Evolutionary conservation across 192 early-diverging fungal genomes (phyloP), one percentile per base, ranked within the genome.

Genomic region (Coemansia sp.): DNA sequence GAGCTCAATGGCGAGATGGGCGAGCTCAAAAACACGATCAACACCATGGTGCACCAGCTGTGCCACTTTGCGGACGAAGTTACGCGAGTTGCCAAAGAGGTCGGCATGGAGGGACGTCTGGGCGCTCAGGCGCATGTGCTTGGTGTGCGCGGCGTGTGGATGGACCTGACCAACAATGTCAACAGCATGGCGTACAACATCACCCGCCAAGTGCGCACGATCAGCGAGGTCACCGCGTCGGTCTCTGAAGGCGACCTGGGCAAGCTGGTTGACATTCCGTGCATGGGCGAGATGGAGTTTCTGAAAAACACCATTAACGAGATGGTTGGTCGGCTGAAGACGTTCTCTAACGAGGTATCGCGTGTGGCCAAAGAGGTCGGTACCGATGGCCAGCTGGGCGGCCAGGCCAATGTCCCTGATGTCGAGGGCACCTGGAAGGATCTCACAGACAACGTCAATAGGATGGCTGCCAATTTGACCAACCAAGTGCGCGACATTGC

Each of bases 101-200:
- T 88, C 12, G 87, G 87, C 3, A 85, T 84, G 0, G 84, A 86
- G 15, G 87, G 87, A 8, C 73, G 70, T 17, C 63, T 88, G 5
- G 83, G 86, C n/a, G 86, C 84, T 0, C 82, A 85, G 60, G 86
- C 86, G 37, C 58, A 68, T 3, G 86, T 88, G 6, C 67, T 53
- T 38, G 76, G 54, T 28, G 86, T 86, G 0, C 80, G 60, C 28
- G 86, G 86, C 34, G 84, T 81, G 0, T 88, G 86, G 86, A 85
- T 82, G 46, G 80, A 84, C 20, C 56, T 88, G 4, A 88, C 86
- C 2, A 80, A 82, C 49, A 85, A 83, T 48, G 86, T 88, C 54
- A 88, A 88, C 66, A 82, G 73, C 14, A 88, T 88, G 87, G 84
- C 87, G 0, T 66, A 72, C 37, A 80, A 88, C 56, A 54, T 87